Percentiles rank a stretch among this genome's conserved stretches.
Evolutionary conservation across 345 rosid species (phyloP).

Genomic region (Aethionema arabicum): DNA sequence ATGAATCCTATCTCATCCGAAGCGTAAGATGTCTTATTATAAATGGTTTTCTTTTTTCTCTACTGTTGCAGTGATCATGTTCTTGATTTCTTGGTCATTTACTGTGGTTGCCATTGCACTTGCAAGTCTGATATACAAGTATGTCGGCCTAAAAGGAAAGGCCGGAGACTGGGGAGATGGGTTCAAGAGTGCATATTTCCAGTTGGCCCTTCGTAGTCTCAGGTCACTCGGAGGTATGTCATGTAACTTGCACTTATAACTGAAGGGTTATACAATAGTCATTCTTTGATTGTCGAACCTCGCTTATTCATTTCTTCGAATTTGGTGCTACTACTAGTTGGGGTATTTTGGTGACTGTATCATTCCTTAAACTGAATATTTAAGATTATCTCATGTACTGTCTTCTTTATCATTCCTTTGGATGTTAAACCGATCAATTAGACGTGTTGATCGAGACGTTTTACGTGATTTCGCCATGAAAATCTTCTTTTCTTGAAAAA

Average conservation of each 20-base stretch:
- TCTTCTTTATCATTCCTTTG: neutral
- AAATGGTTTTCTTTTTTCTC: conserved; percentile 27
- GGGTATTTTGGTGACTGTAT: no score
- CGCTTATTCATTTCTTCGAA: conserved; percentile 3
- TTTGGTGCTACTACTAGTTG: neutral
- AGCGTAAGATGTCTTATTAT: conserved; percentile 20
- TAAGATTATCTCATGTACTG: no score
- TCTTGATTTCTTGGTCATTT: conserved; percentile 98
- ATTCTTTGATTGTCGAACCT: neutral
- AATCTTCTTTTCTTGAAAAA: no score
- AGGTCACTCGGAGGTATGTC: conserved; percentile 91
- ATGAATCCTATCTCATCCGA: conserved; percentile 4
- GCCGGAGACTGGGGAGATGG: conserved; percentile 99
- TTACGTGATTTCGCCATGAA: no score
- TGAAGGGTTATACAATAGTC: neutral
- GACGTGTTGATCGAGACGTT: no score
- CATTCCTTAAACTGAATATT: no score
- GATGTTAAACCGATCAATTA: conserved; percentile 5
- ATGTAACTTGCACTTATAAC: neutral
- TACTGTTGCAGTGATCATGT: conserved; percentile 91
- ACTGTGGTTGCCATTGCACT: conserved; percentile 91
- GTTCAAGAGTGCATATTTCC: conserved; percentile 99
- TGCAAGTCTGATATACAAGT: conserved; percentile 96
- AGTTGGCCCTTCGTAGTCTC: conserved; percentile 98
- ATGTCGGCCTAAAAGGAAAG: conserved; percentile 94